Base-by-base conservation (phyloP, 75 land plant species). In the Selaginella moellendorffii region DNA sequence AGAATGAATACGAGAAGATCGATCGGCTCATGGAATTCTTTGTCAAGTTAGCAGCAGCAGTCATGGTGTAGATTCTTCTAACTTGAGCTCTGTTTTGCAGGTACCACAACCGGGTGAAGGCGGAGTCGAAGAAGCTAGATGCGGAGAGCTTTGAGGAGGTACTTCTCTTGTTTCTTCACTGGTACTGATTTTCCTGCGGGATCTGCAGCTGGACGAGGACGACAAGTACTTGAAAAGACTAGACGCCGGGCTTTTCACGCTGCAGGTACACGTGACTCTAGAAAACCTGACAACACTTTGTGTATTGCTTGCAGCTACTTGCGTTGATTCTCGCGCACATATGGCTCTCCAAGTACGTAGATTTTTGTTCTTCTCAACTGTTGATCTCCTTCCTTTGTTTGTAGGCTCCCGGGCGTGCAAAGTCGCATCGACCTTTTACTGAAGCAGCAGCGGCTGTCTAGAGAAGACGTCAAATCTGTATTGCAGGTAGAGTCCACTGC, bases 341-440 rank as follows among this genome's bases (percentile, higher is more conserved):
- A n/a, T 95, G 99, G 99, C 76, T 83, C 20, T 80, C 99, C 27
- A 90, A 95, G 99, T 95, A 84, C 75, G 99, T 75, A 17, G 0
- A 18, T 18, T 22, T 46, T 29, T 36, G 51, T 24, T 24, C 21
- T 51, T 36, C 0, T 17, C 25, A 27, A 30, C 20, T 52, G 8
- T 19, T 24, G 19, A 24, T 27, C 30, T n/a, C 30, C 10, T 24
- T 65, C 67, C 30, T 53, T 18, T 2, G 2, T 27, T 25, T 64
- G 31, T 69, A 95, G 99, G 63, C 71, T 86, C 62, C 64, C 68
- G 36, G 66, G 78, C 29, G 83, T 95, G 73, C 78, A 76, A 66
- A 79, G 76, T 2, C 79, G 99, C 59, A 76, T 89, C 65, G 99
- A 84, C 51, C 71, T 88, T 46, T 71, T 95, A 51, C 72, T 95